These are phyloP conservation scores for Citropsis articulata DNA, from an alignment of 345 rosid genomes.

Conservation along the genomic window DNA sequence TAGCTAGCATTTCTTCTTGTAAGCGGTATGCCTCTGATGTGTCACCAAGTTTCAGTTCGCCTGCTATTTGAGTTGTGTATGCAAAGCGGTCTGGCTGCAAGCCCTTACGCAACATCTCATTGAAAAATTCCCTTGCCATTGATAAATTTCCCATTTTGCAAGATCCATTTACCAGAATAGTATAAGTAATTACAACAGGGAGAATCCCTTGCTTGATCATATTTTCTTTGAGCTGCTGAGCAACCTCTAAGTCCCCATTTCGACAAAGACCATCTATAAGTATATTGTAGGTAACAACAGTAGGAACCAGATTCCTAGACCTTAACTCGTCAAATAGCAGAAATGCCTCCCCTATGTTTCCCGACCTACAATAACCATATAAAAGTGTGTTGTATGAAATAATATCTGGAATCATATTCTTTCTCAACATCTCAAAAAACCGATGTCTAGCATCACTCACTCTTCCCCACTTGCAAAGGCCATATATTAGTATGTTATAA, in stretches of 20 bases:
- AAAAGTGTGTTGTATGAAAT: constrained; percentile 67
- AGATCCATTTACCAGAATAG: constrained; percentile 57
- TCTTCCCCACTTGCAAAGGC: constrained; percentile 51
- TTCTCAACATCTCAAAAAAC: constrained; percentile 40
- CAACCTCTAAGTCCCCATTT: constrained; percentile 48
- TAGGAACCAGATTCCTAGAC: constrained; percentile 37
- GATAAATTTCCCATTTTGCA: constrained; percentile 49
- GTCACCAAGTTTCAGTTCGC: constrained; percentile 55
- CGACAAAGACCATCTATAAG: constrained; percentile 68
- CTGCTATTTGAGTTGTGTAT: constrained; percentile 46
- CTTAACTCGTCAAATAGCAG: constrained; percentile 57
- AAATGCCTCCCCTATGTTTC: constrained; percentile 57
- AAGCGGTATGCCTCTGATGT: constrained; percentile 43
- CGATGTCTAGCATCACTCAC: constrained; percentile 45
- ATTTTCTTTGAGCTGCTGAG: constrained; percentile 55
- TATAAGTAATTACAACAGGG: constrained; percentile 67
- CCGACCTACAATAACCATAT: constrained; percentile 53
- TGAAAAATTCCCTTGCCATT: constrained; percentile 42
- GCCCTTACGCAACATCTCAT: constrained; percentile 58
- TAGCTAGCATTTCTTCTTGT: constrained; percentile 58
- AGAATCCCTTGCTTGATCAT: constrained; percentile 45
- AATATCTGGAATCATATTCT: constrained; percentile 47
- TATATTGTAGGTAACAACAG: constrained; percentile 57
- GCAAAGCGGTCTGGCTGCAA: constrained; percentile 53
- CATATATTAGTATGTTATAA: constrained; percentile 46